Base-by-base conservation (phyloP, 176 grass and related monocot species). In the Hsuehochloa calcarea region DNA sequence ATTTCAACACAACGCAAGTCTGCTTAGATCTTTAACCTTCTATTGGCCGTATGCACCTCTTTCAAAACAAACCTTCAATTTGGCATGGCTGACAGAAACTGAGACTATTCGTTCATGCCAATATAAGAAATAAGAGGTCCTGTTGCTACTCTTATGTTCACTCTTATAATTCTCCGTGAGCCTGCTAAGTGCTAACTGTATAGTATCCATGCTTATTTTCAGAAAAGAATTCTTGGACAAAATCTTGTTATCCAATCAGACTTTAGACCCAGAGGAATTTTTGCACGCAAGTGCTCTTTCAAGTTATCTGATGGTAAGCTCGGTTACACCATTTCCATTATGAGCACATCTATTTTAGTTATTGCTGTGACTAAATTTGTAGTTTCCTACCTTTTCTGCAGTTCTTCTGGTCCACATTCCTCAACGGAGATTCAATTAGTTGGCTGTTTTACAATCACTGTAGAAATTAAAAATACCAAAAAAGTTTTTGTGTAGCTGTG, bases 251-350 rank as follows among this genome's bases (percentile, higher is more conserved):
- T 89, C 77, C n/a, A 90, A 91, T 86, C 64, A 75, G 47, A 50
- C 56, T 69, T 46, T 89, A 59, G 85, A 92, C n/a, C 86, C 92
- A 78, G 54, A 76, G 78, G 78, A 60, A 80, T 91, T 61, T 94
- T 97, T 78, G 56, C 69, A 67, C 71, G 17, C 17, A 92, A 97
- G 60, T 66, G 72, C 54, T 92, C 90, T 87, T 94, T 90, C 71
- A 75, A 64, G 70, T 56, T 92, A 79, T 82, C 39, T 78, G 83
- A 94, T 76, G 94, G 92, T 97, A 85, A 87, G 61, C 47, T 77
- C 62, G 41, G 51, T 3, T 78, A 75, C 44, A 80, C 34, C 56
- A 39, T 52, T 26, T 40, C 26, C 29, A 75, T 43, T 62, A 52
- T 27, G 34, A 51, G 4, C 15, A 47, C 8, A 31, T 59, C 29